Base-by-base conservation (phyloP, 495 filamentous ascomycete genomes). In the Penicillium samsonianum region DNA sequence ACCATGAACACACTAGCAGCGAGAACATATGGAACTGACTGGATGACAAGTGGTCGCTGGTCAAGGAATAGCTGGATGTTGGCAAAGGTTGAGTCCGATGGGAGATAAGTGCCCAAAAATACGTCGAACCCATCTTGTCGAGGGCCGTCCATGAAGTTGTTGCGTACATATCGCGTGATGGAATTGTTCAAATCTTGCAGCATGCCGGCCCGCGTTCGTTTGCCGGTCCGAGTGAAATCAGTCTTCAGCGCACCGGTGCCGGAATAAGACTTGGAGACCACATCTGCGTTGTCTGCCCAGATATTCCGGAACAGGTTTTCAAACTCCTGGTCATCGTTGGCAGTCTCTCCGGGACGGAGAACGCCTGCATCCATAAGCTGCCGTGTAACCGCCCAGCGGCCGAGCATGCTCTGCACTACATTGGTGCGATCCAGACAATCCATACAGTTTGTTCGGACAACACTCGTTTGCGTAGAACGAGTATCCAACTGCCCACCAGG, bases 381-480 rank as follows among this genome's bases (percentile, higher is more conserved):
- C 37, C 89, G 84, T 50, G 89, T 92, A n/a, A 98, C 73, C 12
- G 87, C 87, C 82, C 84, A 92, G 50, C 91, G 88, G 19, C 87
- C 94, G 19, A 98, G 80, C 88, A 96, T 94, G 66, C 89, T 94
- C 70, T 98, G 94, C 2, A 98, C 89, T 10, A 98, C 91, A 68
- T 98, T 98, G 48, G 94, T 98, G 51, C 94, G 90, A 73, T 98
- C 94, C 11, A 98, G 82, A 63, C 95, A 98, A 75, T 98, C 94
- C 94, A 98, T 98, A 73, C 94, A 98, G 67, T 98, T 98, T 20
- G 94, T 97, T 42, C 94, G 86, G 23, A 98, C 91, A 10, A 97
- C 92, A 59, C 87, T 88, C 5, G 82, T 87, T 76, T 98, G 94
- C 47, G 78, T 78, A 46, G 84, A 86, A 28, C 92, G 87, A 37